Conservation (phyloP, 371 early-diverging fungal species). For the Phascolomyces articulosus region DNA sequence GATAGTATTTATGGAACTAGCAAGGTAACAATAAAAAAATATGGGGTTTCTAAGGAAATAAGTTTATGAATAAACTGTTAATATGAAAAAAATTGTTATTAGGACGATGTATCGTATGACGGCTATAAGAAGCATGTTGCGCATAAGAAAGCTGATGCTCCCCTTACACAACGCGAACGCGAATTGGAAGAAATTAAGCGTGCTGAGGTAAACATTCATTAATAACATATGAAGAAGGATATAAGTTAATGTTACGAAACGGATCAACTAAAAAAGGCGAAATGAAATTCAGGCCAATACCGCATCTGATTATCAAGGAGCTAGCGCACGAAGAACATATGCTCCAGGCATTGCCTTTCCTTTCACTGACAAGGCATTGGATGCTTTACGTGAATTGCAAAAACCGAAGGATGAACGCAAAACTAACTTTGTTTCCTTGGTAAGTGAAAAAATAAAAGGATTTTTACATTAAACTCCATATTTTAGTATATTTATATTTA, state of each 20-base stretch:
- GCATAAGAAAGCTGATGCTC: slow-evolving; percentile 76
- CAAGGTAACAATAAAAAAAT: slow-evolving; percentile 32
- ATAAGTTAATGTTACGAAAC: too few relatives aligned
- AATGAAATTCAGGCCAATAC: slow-evolving; percentile 40
- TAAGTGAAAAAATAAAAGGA: slow-evolving; percentile 30
- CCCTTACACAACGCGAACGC: slow-evolving; percentile 81
- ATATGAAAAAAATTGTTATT: too few relatives aligned
- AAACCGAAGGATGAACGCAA: slow-evolving; percentile 35
- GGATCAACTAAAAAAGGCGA: background rate
- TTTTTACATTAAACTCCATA: too few relatives aligned
- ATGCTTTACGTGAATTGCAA: slow-evolving; percentile 53
- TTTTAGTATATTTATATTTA: too few relatives aligned
- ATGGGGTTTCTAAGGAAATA: background rate
- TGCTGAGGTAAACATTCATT: slow-evolving; percentile 53
- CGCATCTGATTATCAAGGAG: slow-evolving; percentile 55
- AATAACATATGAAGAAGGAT: background rate
- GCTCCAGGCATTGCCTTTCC: slow-evolving; percentile 68
- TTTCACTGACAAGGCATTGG: slow-evolving; percentile 57
- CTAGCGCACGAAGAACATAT: slow-evolving; percentile 57
- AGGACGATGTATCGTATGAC: slow-evolving; percentile 69
- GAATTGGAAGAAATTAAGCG: slow-evolving; percentile 71
- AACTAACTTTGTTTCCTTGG: slow-evolving; percentile 69
- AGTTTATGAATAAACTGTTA: too few relatives aligned
- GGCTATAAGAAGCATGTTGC: slow-evolving; percentile 76
- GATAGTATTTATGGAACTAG: slow-evolving; percentile 82